These are phyloP conservation scores for Scheffersomyces quercinus DNA, from an alignment of 1,139 yeast species.

Conservation along the genomic window DNA sequence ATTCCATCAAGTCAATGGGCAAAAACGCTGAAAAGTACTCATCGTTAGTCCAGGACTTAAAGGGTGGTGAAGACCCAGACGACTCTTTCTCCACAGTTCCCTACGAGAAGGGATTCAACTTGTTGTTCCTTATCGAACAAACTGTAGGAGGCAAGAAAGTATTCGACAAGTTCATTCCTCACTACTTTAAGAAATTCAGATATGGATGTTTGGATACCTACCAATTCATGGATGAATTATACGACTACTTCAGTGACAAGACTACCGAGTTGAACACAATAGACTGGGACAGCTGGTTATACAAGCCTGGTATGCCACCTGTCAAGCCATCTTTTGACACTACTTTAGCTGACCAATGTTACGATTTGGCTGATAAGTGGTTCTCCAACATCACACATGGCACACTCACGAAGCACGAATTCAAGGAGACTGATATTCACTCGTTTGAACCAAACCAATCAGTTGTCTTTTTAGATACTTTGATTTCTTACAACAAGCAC, in stretches of 20 bases:
- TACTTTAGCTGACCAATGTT: constrained; percentile 71
- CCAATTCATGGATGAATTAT: constrained; percentile 75
- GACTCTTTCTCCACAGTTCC: constrained; percentile 88
- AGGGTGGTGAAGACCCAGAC: constrained; percentile 75
- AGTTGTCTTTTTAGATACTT: constrained; percentile 73
- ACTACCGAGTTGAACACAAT: constrained; percentile 56
- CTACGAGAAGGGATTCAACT: constrained; percentile 86
- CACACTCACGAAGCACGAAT: constrained; percentile 7
- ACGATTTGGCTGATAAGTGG: constrained; percentile 69
- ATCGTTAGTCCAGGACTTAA: constrained; percentile 66
- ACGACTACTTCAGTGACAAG: constrained; percentile 57
- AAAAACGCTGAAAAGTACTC: constrained; percentile 55
- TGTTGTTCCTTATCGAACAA: constrained; percentile 71
- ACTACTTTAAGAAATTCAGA: constrained; percentile 70
- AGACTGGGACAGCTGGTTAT: constrained; percentile 87
- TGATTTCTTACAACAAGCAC: constrained; percentile 39
- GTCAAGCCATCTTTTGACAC: constrained; percentile 76
- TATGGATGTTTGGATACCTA: constrained; percentile 76
- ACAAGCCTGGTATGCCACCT: constrained; percentile 83
- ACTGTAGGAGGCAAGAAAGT: constrained; percentile 55
- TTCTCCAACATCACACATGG: constrained; percentile 22
- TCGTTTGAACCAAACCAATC: constrained; percentile 72
- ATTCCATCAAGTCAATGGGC: constrained; percentile 64
- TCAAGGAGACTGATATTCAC: constrained; percentile 44
- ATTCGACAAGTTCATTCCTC: constrained; percentile 79